Evolutionary conservation across 768 basidiomycete species (phyloP).

Genomic region (Lepiota subincarnata): DNA sequence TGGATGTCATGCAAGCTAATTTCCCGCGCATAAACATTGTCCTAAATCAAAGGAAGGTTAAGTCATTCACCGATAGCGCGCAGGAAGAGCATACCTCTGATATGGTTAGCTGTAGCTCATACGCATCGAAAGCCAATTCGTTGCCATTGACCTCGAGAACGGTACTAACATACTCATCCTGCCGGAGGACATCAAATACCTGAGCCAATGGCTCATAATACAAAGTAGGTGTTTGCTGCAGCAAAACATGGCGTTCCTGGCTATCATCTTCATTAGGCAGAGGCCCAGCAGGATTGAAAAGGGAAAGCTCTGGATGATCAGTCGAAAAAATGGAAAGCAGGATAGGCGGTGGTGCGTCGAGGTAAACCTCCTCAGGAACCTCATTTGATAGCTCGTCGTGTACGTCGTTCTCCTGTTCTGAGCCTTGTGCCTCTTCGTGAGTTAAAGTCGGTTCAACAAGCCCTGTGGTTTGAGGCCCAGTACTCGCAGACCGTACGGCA

Average conservation of each 20-base stretch:
- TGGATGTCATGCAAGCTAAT: slow-evolving; percentile 70
- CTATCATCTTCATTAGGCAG: slow-evolving; percentile 8
- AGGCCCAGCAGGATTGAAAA: slow-evolving; percentile 51
- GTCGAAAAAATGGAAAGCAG: slow-evolving; percentile 42
- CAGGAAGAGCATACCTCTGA: slow-evolving; percentile 50
- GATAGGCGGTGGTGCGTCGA: slow-evolving; percentile 72
- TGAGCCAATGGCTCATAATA: slow-evolving; percentile 73
- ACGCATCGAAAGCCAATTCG: slow-evolving; percentile 69
- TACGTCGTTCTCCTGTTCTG: not conserved
- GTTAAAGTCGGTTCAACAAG: not conserved
- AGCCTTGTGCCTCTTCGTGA: not conserved
- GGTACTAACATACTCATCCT: slow-evolving; percentile 48
- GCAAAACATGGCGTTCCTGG: slow-evolving; percentile 37
- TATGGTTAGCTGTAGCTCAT: slow-evolving; percentile 58
- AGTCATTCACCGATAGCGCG: not conserved
- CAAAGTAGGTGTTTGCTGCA: slow-evolving; percentile 61
- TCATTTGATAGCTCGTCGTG: slow-evolving; percentile 31
- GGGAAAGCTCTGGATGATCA: slow-evolving; percentile 36
- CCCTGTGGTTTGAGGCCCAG: not conserved
- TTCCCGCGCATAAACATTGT: slow-evolving; percentile 66
- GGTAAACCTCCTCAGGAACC: slow-evolving; percentile 65
- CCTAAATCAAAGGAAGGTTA: slow-evolving; percentile 33
- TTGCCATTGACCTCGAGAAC: slow-evolving; percentile 47
- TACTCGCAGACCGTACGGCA: not conserved
- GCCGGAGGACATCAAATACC: slow-evolving; percentile 70